These are phyloP conservation scores for Sporopachydermia cereana DNA, from an alignment of 1,139 yeast genomes.

Conservation along the genomic window DNA sequence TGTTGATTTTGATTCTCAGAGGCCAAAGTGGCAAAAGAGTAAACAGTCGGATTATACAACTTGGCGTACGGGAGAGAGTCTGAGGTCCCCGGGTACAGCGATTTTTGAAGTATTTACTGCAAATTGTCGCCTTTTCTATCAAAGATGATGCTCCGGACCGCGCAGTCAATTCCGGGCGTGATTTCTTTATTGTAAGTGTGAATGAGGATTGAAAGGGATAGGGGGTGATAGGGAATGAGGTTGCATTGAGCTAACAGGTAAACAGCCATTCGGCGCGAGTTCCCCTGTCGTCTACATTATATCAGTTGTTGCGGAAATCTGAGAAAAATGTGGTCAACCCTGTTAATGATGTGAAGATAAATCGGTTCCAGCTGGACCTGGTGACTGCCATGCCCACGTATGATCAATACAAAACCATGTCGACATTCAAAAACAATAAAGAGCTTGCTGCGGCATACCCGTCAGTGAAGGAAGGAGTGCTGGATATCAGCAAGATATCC, in stretches of 20 bases:
- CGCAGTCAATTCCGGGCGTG: conserved; percentile 20
- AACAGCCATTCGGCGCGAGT: conserved; percentile 16
- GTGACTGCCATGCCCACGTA: conserved; percentile 7
- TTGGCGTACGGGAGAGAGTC: too few relatives aligned
- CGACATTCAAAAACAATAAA: neutral
- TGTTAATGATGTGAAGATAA: neutral
- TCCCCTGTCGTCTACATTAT: neutral
- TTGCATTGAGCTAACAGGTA: too few relatives aligned
- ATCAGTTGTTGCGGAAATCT: conserved; percentile 1
- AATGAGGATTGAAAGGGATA: neutral
- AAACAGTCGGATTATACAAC: too few relatives aligned
- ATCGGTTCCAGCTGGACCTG: conserved; percentile 7
- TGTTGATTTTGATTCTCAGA: too few relatives aligned
- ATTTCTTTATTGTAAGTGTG: conserved; percentile 22
- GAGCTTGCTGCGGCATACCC: neutral
- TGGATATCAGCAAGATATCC: conserved; percentile 2
- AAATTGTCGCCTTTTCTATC: too few relatives aligned
- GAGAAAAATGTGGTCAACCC: conserved; percentile 7
- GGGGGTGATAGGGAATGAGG: too few relatives aligned
- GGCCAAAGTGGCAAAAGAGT: too few relatives aligned
- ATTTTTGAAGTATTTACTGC: neutral
- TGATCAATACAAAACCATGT: conserved; percentile 8
- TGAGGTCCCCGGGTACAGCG: too few relatives aligned
- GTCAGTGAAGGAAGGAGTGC: neutral
- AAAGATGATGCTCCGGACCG: conserved; percentile 24